phyloP scores from a whole-genome alignment of 495 filamentous ascomycete genomes.

The Aspergillus cristatus region DNA sequence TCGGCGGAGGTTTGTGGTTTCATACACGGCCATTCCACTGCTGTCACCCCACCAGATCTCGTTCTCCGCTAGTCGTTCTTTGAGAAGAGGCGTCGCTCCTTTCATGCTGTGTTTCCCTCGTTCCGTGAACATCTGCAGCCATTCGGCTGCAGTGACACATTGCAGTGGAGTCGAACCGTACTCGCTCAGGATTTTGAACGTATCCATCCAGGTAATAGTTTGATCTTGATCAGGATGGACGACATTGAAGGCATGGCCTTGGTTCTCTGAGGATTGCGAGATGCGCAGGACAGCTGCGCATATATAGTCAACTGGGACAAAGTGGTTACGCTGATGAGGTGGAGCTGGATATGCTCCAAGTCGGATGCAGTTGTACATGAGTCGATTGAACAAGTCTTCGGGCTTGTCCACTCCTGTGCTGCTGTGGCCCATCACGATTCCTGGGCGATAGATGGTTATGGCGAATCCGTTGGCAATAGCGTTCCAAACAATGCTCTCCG shows the following conservation, averaged over 20 bases:
- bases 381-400: background rate
- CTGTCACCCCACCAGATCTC: slow-evolving; percentile 5
- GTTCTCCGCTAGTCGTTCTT: slow-evolving; percentile 2
- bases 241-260: background rate
- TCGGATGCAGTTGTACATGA: background rate
- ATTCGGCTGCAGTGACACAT: background rate
- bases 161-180: background rate
- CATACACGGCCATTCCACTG: slow-evolving; percentile 5
- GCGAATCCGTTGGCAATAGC: background rate
- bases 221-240: background rate
- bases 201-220: background rate
- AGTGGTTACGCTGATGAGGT: background rate
- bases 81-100: slow-evolving; percentile 2
- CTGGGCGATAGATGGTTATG: background rate
- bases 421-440: background rate
- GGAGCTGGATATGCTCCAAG: background rate
- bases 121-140: slow-evolving; percentile 1
- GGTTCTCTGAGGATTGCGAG: background rate
- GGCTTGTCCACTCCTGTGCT: background rate
- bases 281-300: background rate
- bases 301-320: background rate
- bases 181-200: background rate
- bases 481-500: background rate
- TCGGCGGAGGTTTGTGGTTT: background rate
- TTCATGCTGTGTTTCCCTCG: background rate